Conservation (phyloP, 1,284 basidiomycete genomes). For the Gomphus sp. region DNA sequence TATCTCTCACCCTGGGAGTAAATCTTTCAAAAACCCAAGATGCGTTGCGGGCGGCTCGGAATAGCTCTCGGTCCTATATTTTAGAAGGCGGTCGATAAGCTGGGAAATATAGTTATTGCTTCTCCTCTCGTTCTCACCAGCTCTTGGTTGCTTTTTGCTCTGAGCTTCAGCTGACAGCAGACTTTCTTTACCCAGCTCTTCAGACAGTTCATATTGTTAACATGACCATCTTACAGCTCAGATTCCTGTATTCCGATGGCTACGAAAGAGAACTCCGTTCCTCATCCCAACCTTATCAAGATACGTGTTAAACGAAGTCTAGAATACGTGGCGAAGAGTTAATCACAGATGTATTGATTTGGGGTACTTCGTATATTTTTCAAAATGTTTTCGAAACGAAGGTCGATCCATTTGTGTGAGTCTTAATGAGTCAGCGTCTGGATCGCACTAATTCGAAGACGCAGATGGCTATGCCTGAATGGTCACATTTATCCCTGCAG, state of each 20-base stretch:
- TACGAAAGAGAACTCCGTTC: constrained; percentile 45
- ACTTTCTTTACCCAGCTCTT: neutral
- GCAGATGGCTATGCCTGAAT: neutral
- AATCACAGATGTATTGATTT: neutral
- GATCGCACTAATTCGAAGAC: neutral
- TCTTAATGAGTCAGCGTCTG: constrained; percentile 14
- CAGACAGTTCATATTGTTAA: neutral
- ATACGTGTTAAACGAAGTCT: constrained; percentile 10
- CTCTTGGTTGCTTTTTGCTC: neutral
- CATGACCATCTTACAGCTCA: neutral
- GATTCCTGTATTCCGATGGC: constrained; percentile 30
- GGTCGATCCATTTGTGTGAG: constrained; percentile 56
- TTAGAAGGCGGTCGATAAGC: neutral
- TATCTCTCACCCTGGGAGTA: neutral
- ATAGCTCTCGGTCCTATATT: neutral
- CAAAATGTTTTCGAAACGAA: constrained; percentile 16
- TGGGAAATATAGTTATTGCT: neutral
- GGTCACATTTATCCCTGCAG: constrained; percentile 36
- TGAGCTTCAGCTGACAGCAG: neutral
- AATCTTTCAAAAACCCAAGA: neutral
- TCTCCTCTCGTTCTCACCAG: neutral
- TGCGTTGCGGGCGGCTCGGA: neutral
- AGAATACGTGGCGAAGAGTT: neutral
- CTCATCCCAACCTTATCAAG: constrained; percentile 42
- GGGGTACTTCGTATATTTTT: neutral